Conservation (phyloP, 345 rosid species). For the Salix viminalis region DNA sequence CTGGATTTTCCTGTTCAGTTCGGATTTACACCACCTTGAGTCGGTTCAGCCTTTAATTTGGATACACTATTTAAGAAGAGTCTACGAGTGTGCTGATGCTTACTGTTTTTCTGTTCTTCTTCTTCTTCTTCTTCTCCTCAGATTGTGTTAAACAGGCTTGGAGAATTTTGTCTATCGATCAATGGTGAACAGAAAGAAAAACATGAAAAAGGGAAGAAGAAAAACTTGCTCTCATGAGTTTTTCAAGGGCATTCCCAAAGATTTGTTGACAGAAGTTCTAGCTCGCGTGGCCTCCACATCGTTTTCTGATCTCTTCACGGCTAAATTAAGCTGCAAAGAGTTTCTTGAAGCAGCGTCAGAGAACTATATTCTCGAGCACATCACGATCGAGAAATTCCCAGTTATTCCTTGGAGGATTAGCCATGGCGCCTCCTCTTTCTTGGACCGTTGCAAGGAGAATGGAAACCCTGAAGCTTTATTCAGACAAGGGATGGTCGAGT, state of each 20-base stretch:
- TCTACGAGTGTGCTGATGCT: too few relatives aligned
- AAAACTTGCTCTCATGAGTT: neutral
- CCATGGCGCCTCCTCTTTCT: neutral
- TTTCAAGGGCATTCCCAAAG: neutral
- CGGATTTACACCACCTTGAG: too few relatives aligned
- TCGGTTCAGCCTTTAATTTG: too few relatives aligned
- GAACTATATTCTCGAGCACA: neutral
- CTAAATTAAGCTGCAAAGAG: neutral
- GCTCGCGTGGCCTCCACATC: conserved; percentile 4
- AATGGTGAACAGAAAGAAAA: neutral
- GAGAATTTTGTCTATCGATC: too few relatives aligned
- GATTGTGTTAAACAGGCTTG: too few relatives aligned
- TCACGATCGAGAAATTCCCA: neutral
- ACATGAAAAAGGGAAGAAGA: too few relatives aligned
- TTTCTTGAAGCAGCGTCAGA: neutral
- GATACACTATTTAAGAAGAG: too few relatives aligned
- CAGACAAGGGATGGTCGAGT: neutral
- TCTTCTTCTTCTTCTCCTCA: too few relatives aligned
- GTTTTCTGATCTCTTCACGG: neutral
- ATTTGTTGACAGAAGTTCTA: conserved; percentile 3
- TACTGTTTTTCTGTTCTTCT: too few relatives aligned
- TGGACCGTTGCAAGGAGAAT: neutral
- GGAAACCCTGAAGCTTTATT: conserved; percentile 6
- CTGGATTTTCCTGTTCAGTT: too few relatives aligned
- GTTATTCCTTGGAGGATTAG: neutral